Evolutionary conservation across 768 basidiomycete species (phyloP).

Genomic region (Auriscalpium orientale): DNA sequence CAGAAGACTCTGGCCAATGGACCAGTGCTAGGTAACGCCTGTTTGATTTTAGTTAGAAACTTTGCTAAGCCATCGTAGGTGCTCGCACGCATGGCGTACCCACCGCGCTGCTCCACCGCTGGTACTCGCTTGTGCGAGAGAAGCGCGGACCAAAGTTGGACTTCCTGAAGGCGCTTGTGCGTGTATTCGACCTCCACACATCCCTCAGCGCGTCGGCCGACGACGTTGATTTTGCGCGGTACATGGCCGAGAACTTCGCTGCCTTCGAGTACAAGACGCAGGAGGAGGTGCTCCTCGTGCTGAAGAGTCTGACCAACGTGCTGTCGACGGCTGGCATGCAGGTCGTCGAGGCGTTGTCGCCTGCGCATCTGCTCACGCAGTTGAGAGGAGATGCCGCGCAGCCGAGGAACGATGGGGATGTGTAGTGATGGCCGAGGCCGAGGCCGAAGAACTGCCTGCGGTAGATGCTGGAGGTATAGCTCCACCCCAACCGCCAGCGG

Average conservation of each 20-base stretch:
- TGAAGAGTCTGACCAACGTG: slow-evolving; percentile 68
- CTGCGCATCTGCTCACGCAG: slow-evolving; percentile 59
- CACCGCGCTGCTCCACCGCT: slow-evolving; percentile 73
- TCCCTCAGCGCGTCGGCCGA: slow-evolving; percentile 56
- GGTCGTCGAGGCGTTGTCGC: slow-evolving; percentile 66
- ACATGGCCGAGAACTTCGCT: slow-evolving; percentile 92
- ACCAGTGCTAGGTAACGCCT: slow-evolving; percentile 42
- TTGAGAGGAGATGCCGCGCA: slow-evolving; percentile 32
- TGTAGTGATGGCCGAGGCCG: neutral
- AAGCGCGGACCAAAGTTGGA: slow-evolving; percentile 83
- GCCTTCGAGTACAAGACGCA: slow-evolving; percentile 91
- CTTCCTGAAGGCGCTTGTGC: slow-evolving; percentile 76
- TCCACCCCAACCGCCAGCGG: neutral
- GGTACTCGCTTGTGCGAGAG: slow-evolving; percentile 89
- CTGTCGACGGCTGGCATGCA: slow-evolving; percentile 79
- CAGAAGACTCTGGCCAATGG: slow-evolving; percentile 51
- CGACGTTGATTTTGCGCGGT: slow-evolving; percentile 81
- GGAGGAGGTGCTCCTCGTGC: slow-evolving; percentile 84
- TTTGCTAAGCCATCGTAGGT: slow-evolving; percentile 32
- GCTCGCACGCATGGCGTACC: slow-evolving; percentile 59
- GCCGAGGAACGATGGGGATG: neutral
- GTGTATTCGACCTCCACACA: slow-evolving; percentile 71
- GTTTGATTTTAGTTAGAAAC: neutral
- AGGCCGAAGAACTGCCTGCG: neutral
- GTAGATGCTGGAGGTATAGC: neutral